These are phyloP conservation scores for Verticillium albo-atrum DNA, from an alignment of 2,329 filamentous ascomycete species.

Conservation along the genomic window DNA sequence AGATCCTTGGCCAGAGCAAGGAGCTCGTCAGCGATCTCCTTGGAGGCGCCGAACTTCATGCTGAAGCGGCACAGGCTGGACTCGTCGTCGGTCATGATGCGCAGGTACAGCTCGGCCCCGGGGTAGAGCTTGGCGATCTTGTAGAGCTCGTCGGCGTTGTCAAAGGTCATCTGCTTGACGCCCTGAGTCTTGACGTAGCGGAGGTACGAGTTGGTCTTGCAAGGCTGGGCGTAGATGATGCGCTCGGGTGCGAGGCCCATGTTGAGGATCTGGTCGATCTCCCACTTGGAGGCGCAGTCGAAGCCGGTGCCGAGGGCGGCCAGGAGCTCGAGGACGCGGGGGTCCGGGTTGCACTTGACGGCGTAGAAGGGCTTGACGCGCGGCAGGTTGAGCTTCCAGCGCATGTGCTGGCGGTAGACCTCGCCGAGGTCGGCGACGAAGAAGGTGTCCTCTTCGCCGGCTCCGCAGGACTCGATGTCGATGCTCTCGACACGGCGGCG, in stretches of 20 bases:
- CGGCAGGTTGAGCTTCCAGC: constrained; percentile 92
- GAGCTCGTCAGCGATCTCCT: constrained; percentile 75
- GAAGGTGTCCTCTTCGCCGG: constrained; percentile 95
- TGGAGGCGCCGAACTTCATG: constrained; percentile 92
- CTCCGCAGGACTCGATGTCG: constrained; percentile 81
- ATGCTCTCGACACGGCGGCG: constrained; percentile 79
- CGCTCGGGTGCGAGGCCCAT: constrained; percentile 81
- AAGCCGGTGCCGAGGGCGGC: constrained; percentile 88
- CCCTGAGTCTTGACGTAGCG: constrained; percentile 79
- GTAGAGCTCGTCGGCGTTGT: constrained; percentile 96
- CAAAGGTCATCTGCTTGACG: constrained; percentile 98
- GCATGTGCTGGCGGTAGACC: constrained; percentile 96
- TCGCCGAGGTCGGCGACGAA: constrained; percentile 97
- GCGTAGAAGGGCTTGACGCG: constrained; percentile 97
- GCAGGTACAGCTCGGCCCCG: constrained; percentile 83
- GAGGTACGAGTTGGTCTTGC: constrained; percentile 98
- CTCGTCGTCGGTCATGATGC: constrained; percentile 94
- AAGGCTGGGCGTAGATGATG: constrained; percentile 98
- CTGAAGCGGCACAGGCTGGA: constrained; percentile 91
- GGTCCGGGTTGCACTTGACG: constrained; percentile 98
- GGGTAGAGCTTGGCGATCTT: constrained; percentile 94
- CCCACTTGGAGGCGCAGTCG: constrained; percentile 95
- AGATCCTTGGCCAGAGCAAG: constrained; percentile 76
- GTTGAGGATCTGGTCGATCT: constrained; percentile 87
- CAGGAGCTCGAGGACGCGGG: constrained; percentile 81